Evolutionary conservation across 2,329 filamentous ascomycete species (phyloP), one percentile per base, ranked within the genome.

Genomic region (Elsinoe perseae): DNA sequence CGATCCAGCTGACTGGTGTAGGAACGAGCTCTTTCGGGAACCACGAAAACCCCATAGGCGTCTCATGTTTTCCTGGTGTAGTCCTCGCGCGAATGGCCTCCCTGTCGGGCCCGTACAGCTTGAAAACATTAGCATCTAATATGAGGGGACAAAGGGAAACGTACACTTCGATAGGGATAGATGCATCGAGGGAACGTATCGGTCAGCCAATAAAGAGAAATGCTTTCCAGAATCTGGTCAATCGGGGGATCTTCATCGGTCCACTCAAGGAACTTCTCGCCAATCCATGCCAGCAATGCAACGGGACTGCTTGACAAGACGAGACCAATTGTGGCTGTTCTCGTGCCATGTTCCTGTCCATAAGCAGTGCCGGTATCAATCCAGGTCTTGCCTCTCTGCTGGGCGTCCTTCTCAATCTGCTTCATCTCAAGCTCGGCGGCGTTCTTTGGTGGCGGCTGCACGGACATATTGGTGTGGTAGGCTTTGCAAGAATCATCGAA

Each of bases 241-340:
- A 77, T 57, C 1, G 67, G 62, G 0, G 74, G 74, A 16, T 65
- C 64, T 3, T 68, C 62, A 58, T 82, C 79, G 1, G 69, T 70
- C 79, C 79, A 83, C 4, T 73, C 74, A 0, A 79, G 65, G 56
- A 79, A 78, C 63, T 82, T 82, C 61, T 83, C 80, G 3, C 76
- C 77, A 23, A 82, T 72, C 76, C 81, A 85, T 5, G 76, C 73
- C 1, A 85, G 71, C 18, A 84, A 63, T 0, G 80, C 78, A 1
- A 84, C 59, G 0, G 82, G 82, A 30, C 71, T 81, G 3, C 76
- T 69, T 2, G 74, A 70, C 1, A 85, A 66, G 0, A 73, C 76
- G 4, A 82, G 70, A 0, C 80, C 80, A 43, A 83, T 77, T 0
- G 81, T 85, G 0, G 74, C 71, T 0, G 81, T 77, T 7, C 77